Conservation (phyloP, 768 basidiomycete genomes). For the Pulveroboletus sp. region DNA sequence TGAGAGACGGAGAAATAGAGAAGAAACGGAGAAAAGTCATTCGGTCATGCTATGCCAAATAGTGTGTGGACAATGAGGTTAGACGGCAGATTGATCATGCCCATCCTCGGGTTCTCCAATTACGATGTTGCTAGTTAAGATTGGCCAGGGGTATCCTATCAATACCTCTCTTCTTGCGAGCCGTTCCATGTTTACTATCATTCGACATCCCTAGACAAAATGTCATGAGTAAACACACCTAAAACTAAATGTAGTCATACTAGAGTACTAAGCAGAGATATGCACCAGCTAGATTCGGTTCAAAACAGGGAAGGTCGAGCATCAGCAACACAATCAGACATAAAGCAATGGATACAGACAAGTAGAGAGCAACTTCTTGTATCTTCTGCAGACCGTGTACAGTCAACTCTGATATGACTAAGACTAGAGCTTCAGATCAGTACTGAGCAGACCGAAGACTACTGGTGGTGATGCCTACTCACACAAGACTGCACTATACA, state of each 20-base stretch:
- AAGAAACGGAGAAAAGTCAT: no score
- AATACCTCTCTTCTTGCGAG: slow-evolving; percentile 6
- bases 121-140: slow-evolving; percentile 12
- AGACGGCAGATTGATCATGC: neutral
- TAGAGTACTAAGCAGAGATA: slow-evolving; percentile 1
- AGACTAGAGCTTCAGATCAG: slow-evolving; percentile 1
- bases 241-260: slow-evolving; percentile 5
- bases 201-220: slow-evolving; percentile 18
- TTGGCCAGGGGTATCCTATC: neutral
- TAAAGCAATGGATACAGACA: slow-evolving; percentile 3
- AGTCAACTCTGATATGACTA: neutral
- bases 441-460: no score
- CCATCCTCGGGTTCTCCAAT: neutral
- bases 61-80: neutral
- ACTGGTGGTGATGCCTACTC: neutral
- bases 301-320: neutral
- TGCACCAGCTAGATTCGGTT: slow-evolving; percentile 10
- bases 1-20: no score
- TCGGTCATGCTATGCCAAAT: neutral
- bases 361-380: neutral
- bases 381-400: neutral
- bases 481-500: slow-evolving; percentile 8
- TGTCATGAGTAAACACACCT: neutral
- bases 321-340: neutral
- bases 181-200: slow-evolving; percentile 22